These are phyloP conservation scores for Mortierella sp. DNA, from an alignment of 371 early-diverging fungal genomes.

Conservation along the genomic window DNA sequence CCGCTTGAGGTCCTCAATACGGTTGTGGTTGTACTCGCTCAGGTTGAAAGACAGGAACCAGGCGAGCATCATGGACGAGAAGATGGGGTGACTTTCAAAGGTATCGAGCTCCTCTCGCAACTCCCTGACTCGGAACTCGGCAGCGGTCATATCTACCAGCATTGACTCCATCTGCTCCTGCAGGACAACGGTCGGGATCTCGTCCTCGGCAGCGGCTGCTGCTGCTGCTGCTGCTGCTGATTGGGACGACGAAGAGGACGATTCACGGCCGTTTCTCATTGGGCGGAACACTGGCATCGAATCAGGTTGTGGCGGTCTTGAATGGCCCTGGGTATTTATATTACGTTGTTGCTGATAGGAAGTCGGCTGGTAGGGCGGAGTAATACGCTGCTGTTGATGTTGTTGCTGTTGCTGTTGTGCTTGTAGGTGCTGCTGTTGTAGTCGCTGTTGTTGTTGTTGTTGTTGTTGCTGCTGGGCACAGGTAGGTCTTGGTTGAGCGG, in stretches of 20 bases:
- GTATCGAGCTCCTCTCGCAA: constrained; percentile 53
- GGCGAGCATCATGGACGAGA: constrained; percentile 46
- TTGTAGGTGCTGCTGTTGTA: neutral
- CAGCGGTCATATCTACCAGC: constrained; percentile 36
- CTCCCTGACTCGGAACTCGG: constrained; percentile 47
- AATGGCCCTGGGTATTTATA: constrained; percentile 7
- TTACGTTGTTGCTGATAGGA: constrained; percentile 2
- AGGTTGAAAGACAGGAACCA: constrained; percentile 48
- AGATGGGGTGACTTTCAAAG: constrained; percentile 45
- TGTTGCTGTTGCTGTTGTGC: constrained; percentile 14
- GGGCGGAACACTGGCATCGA: neutral
- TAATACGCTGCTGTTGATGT: constrained; percentile 4
- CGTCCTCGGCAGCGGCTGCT: constrained; percentile 27
- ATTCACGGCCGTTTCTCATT: constrained; percentile 2
- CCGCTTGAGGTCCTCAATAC: constrained; percentile 37
- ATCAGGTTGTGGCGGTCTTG: constrained; percentile 25
- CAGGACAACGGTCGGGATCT: constrained; percentile 53
- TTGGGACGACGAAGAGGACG: constrained; percentile 14
- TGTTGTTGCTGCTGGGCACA: constrained; percentile 6
- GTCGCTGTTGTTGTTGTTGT: constrained; percentile 11
- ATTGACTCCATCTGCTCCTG: constrained; percentile 56
- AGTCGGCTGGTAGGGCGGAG: constrained; percentile 9
- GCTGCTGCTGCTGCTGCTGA: constrained; percentile 13
- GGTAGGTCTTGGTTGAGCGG: constrained; percentile 18
- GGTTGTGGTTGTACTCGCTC: constrained; percentile 29